Base-by-base conservation (phyloP, 2,329 filamentous ascomycete species). In the Phaeoacremonium minimum region DNA sequence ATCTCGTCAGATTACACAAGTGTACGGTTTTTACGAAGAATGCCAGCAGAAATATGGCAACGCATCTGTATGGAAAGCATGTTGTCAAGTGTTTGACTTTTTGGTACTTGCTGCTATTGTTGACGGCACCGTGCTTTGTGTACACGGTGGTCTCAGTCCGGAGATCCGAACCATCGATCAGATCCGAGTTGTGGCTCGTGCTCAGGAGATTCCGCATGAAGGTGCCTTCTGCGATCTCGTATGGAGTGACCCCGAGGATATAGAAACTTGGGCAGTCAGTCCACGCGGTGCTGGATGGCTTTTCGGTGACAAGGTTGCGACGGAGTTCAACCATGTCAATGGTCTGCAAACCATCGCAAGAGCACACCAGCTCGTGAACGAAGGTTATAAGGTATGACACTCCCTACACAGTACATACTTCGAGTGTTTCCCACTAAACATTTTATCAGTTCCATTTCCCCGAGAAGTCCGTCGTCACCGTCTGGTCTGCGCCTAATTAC, bases 21-120 rank as follows among this genome's bases (percentile, higher is more conserved):
- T 94, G 15, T 98, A 98, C 61, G 93, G 93, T 36, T 98, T 98
- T 65, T 98, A 98, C 64, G 95, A 95, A 42, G 93, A 98, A 61
- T 98, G 93, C 63, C 89, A 89, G 38, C 85, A 93, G 53, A 98
- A 98, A 64, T 98, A 98, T 60, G 93, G 93, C 55, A 97, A 96
- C 56, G 89, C 93, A 11, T 96, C 94, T 33, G 93, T 98, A n/a
- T 98, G 93, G 93, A 95, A 98, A 63, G 93, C 95, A 41, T 98
- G 96, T 63, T 98, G 93, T 46, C 93, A 98, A 60, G 95, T 98
- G 66, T 98, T 98, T 61, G 93, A 98, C 62, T 98, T 95, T 62
- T 78, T 98, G 18, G 95, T 94, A 3, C 75, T 98, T 15, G 93
- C 88, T 38, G 94, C 95, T 44, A 95, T 98, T 47, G 95, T 98